Evolutionary conservation across 2,329 filamentous ascomycete genomes (phyloP), one percentile per base, ranked within the genome.

Genomic region (Aspergillus oerlinghausenensis): DNA sequence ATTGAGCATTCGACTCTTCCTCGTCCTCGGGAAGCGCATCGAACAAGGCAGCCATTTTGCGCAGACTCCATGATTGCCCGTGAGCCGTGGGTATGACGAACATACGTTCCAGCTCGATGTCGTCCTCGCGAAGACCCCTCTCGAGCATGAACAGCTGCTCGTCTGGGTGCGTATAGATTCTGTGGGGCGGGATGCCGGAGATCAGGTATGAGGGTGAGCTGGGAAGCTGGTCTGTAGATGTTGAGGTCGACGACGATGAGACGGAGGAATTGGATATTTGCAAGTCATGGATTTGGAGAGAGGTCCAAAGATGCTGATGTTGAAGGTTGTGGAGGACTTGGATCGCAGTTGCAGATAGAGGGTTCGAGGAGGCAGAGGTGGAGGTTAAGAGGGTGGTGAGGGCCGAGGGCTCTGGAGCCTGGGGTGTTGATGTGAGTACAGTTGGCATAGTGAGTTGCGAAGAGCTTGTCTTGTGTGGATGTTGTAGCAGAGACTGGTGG

Each of bases 241-340:
- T 7, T 51, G 32, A 17, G 8, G 49, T 25, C 14, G 32, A 48
- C 50, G 45, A 48, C 19, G 48, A 53, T 54, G 49, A 51, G 58
- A 40, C 49, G 17, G 60, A 32, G 54, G 63, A 53, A 17, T 25
- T 47, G 11, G 43, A 23, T 14, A 4, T 7, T 17, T 61, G 56
- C 35, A 75, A 68, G 10, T 75, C 75, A 69, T 85, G 81, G 51
- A 83, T 71, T 54, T 74, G 73, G n/a, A 87, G 73, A 32, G 77
- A 75, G 38, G 81, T 80, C 84, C 84, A 88, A 40, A 78, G 72
- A 69, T 88, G 84, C 67, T 87, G 83, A 71, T 85, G 76, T 67
- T 82, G 79, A 62, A 88, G 82, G 70, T 87, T 87, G 73, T 88
- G 84, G 50, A 82, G 77, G 63, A 86, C 77, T 70, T 86, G 82